Base-by-base conservation (phyloP, 2,329 filamentous ascomycete genomes). In the Ploettnerulaceae sp. region DNA sequence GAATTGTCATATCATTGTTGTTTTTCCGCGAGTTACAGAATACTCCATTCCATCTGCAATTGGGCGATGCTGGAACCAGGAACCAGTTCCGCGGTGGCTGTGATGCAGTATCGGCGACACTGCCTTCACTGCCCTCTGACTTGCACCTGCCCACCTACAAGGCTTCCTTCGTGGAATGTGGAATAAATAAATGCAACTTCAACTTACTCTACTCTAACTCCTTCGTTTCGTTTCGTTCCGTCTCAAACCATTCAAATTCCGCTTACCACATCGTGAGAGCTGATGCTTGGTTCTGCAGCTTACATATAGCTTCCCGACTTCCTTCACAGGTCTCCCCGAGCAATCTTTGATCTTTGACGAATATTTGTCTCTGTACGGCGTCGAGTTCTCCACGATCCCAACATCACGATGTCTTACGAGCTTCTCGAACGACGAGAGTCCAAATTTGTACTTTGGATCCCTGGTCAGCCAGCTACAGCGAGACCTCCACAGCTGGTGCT, bases 401-500 rank as follows among this genome's bases (percentile, higher is more conserved):
- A 28, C n/a, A 6, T 33, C 29, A 45, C 28, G 14, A 52, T 52
- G 47, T 15, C 31, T 39, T 53, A 43, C 25, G 50, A 55, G 39
- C 50, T 55, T 7, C 38, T 53, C 17, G 41, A 50, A 42, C 48
- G 50, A 11, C 38, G 53, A 5, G 45, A 45, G 18, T 31, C 37
- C 18, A 53, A 49, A 22, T 53, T 55, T 18, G 36, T 47, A 4
- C 48, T 55, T 8, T 55, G 50, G 50, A 49, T 47, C 8, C 50
- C 50, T n/a, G 45, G 36, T n/a, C 29, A 22, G 5, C 3, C 18
- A 5, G 7, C 20, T 8, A 20, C 28, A n/a, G 1, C 42, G 8
- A 26, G 7, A 12, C 9, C 41, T 24, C 53, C 53, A n/a, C 35
- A 39, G 17, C 29, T 51, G 7, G 28, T 55, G 4, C 29, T 53